Percentiles rank a stretch among this genome's conserved stretches.
phyloP scores from a whole-genome alignment of 371 early-diverging fungal genomes.

The Basidiobolus meristosporus region DNA sequence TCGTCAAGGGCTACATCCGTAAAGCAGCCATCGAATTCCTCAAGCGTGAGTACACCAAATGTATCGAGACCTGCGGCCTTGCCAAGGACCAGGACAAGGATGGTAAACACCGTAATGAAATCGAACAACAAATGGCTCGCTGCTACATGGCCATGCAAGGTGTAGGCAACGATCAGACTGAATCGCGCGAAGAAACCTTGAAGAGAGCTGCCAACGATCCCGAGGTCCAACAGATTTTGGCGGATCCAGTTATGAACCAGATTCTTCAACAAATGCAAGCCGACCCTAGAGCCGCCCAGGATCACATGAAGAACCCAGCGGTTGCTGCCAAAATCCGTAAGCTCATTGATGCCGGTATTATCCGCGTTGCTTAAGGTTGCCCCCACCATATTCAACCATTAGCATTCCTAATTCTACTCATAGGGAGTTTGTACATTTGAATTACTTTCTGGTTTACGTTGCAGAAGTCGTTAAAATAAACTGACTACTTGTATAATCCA shows the following conservation, averaged over 20 bases:
- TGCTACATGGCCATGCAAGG: conserved; percentile 57
- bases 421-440: too few species aligned
- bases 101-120: conserved; percentile 62
- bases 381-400: not conserved
- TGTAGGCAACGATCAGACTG: conserved; percentile 18
- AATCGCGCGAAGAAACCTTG: conserved; percentile 60
- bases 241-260: conserved; percentile 89
- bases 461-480: too few species aligned
- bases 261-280: conserved; percentile 94
- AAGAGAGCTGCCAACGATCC: conserved; percentile 81
- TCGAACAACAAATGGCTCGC: conserved; percentile 60
- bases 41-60: conserved; percentile 73
- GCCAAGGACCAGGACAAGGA: conserved; percentile 69
- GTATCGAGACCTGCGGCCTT: conserved; percentile 59
- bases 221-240: conserved; percentile 71
- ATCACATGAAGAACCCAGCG: conserved; percentile 85
- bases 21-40: conserved; percentile 83
- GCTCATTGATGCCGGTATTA: conserved; percentile 76
- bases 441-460: too few species aligned
- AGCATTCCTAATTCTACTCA: too few species aligned
- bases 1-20: conserved; percentile 91
- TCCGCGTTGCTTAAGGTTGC: conserved; percentile 9
- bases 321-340: conserved; percentile 89
- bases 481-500: too few species aligned
- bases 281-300: conserved; percentile 81